phyloP scores from a whole-genome alignment of 441 rosid genomes.

The Euphorbia schlechtendalii region DNA sequence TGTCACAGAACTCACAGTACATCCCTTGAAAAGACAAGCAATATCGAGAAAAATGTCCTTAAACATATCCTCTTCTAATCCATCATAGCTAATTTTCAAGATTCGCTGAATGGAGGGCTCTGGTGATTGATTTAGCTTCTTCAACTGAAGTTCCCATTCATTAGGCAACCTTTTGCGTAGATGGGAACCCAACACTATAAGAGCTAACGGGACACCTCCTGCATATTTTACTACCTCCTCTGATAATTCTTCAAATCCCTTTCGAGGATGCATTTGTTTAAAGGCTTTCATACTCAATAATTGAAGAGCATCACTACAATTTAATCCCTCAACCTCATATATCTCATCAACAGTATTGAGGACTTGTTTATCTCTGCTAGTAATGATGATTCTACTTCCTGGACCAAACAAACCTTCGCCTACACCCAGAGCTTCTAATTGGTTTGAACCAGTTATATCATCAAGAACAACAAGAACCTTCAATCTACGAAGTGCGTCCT shows the following conservation, averaged over 20 bases:
- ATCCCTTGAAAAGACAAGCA: constrained; percentile 15
- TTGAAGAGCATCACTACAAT: neutral
- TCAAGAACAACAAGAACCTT: no score
- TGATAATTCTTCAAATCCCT: neutral
- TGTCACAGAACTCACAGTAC: neutral
- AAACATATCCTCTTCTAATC: neutral
- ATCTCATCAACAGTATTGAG: neutral
- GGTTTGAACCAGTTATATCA: neutral
- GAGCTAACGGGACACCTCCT: no score
- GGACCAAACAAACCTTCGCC: constrained; percentile 5
- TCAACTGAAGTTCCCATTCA: constrained; percentile 11
- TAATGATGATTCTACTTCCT: constrained; percentile 13
- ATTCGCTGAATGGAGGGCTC: neutral
- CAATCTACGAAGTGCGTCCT: no score
- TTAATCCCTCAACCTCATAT: neutral
- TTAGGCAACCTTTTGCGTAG: neutral
- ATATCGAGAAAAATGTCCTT: constrained; percentile 19
- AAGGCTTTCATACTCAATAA: constrained; percentile 12
- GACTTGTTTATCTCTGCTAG: constrained; percentile 10
- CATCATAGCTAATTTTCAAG: constrained; percentile 7
- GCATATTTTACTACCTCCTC: neutral
- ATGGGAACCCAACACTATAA: constrained; percentile 15
- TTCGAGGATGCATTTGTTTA: neutral
- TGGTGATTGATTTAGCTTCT: neutral
- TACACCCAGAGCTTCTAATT: neutral